phyloP scores from a whole-genome alignment of 306 rosid genomes.

The Cicer yamashitae region DNA sequence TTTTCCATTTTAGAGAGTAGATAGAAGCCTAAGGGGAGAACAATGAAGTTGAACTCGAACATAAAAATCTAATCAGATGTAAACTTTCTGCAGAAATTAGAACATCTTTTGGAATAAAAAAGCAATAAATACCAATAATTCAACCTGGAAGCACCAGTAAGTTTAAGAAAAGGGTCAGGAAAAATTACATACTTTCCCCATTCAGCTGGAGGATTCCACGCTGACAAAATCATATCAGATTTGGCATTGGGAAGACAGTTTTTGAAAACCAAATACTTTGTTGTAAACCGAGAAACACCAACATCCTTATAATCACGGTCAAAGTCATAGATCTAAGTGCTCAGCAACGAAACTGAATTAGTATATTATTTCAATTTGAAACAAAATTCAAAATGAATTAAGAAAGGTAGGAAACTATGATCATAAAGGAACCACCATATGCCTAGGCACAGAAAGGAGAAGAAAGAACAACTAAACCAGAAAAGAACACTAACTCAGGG shows the following conservation, averaged over 20 bases:
- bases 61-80: conserved; percentile 13
- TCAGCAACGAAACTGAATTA: conserved; percentile 47
- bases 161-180: conserved; percentile 31
- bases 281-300: conserved; percentile 85
- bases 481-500: not conserved
- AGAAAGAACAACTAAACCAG: conserved; percentile 28
- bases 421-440: conserved; percentile 21
- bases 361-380: conserved; percentile 39
- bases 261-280: conserved; percentile 81
- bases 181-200: conserved; percentile 89
- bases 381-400: conserved; percentile 5
- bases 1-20: not conserved
- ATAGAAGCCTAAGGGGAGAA: conserved; percentile 1
- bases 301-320: conserved; percentile 98
- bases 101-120: conserved; percentile 3
- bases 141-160: conserved; percentile 40
- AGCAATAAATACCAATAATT: conserved; percentile 13
- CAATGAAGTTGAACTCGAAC: conserved; percentile 24
- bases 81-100: conserved; percentile 13
- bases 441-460: conserved; percentile 26
- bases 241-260: conserved; percentile 85
- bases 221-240: conserved; percentile 87
- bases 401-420: conserved; percentile 17
- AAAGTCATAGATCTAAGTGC: conserved; percentile 77
- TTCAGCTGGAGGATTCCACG: conserved; percentile 96